Conservation (phyloP, 805 yeast genomes). For the Tetrapisispora fleetii region DNA sequence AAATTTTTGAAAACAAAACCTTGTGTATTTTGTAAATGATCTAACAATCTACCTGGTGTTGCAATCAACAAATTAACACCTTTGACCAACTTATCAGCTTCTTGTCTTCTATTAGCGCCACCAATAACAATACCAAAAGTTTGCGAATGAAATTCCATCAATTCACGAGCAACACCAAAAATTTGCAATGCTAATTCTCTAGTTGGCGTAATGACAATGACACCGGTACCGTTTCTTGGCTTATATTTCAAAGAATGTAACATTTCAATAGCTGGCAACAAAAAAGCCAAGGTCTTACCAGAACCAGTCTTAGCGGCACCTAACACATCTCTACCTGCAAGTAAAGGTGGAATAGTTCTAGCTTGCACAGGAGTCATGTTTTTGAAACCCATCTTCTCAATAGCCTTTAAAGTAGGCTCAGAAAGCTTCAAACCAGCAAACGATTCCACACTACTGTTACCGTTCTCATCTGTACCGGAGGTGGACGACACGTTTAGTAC, state of each 20-base stretch:
- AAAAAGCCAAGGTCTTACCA: conserved; percentile 92
- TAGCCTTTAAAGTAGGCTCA: conserved; percentile 71
- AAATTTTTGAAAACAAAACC: conserved; percentile 92
- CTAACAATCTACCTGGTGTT: conserved; percentile 94
- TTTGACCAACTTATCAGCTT: conserved; percentile 85
- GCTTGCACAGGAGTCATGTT: conserved; percentile 93
- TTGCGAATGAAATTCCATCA: conserved; percentile 83
- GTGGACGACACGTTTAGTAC: background rate
- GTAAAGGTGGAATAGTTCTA: conserved; percentile 88
- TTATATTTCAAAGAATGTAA: conserved; percentile 84
- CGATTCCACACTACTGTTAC: conserved; percentile 7
- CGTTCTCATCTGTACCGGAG: conserved; percentile 5
- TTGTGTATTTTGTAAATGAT: conserved; percentile 90
- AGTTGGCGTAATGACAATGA: conserved; percentile 90
- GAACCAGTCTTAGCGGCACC: conserved; percentile 99
- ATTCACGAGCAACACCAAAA: conserved; percentile 93
- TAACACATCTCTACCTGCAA: conserved; percentile 93
- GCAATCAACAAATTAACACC: conserved; percentile 94
- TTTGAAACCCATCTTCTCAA: conserved; percentile 79
- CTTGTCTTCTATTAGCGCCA: conserved; percentile 95
- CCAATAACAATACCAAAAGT: conserved; percentile 96
- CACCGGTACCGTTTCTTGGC: conserved; percentile 98
- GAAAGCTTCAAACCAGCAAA: conserved; percentile 56
- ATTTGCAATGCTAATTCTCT: conserved; percentile 96
- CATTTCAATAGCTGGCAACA: conserved; percentile 92